These are phyloP conservation scores for Fusarium sp. DNA, from an alignment of 2,329 filamentous ascomycete genomes.

Conservation along the genomic window DNA sequence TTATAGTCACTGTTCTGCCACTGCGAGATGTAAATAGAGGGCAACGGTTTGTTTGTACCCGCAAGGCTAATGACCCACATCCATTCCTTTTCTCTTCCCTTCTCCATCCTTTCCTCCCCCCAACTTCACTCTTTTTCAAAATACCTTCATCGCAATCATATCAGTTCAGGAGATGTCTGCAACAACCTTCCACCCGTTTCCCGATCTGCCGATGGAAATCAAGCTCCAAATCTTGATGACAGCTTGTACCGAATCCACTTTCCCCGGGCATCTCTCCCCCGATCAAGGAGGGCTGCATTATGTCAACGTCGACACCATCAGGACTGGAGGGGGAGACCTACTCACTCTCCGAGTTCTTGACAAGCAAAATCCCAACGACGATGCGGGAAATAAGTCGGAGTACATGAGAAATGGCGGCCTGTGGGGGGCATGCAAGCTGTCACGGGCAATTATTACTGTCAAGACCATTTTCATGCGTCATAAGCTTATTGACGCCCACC, in stretches of 20 bases:
- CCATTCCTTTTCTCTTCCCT: not conserved
- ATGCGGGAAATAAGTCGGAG: not conserved
- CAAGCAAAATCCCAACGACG: rapidly evolving
- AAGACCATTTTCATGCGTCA: too few species aligned
- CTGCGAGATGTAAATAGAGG: not conserved
- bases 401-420: not conserved
- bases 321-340: not conserved
- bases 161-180: not conserved
- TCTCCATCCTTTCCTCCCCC: not conserved
- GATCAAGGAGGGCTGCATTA: not conserved
- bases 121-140: not conserved
- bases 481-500: too few species aligned
- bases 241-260: too few species aligned
- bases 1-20: not conserved
- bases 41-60: too few species aligned
- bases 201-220: not conserved
- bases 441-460: not conserved
- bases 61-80: not conserved
- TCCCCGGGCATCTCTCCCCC: too few species aligned
- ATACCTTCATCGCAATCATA: not conserved
- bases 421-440: not conserved
- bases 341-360: not conserved
- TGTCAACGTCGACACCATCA: not conserved
- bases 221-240: not conserved
- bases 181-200: not conserved